These are phyloP conservation scores for Ustilago esculenta DNA, from an alignment of 1,284 basidiomycete species.

Conservation along the genomic window DNA sequence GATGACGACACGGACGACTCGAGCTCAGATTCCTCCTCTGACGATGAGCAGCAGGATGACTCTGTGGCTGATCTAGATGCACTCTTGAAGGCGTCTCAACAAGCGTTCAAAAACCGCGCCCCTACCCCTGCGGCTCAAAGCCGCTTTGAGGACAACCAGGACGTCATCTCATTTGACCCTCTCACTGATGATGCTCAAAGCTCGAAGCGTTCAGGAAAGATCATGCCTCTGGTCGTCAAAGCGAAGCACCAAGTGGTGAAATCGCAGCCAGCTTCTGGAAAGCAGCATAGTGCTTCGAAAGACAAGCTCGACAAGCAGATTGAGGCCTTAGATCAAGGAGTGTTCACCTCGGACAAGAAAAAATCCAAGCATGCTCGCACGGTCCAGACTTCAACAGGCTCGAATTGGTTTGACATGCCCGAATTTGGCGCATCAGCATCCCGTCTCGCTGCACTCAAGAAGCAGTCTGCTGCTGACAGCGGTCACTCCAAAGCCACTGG, in stretches of 20 bases:
- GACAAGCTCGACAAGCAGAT: constrained; percentile 46
- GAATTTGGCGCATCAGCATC: constrained; percentile 71
- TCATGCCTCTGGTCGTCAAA: constrained; percentile 33
- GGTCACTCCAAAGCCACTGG: constrained; percentile 47
- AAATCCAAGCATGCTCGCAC: constrained; percentile 40
- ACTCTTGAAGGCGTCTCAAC: constrained; percentile 44
- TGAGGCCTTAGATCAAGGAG: constrained; percentile 27
- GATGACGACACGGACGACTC: constrained; percentile 18
- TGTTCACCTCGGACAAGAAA: constrained; percentile 16
- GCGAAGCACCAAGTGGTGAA: constrained; percentile 38
- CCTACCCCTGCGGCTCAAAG: constrained; percentile 4
- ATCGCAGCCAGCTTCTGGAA: constrained; percentile 4
- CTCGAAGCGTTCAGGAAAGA: constrained; percentile 25
- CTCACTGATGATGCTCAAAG: background rate
- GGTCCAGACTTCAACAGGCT: constrained; percentile 73
- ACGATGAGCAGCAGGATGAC: constrained; percentile 19
- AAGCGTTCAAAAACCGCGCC: constrained; percentile 34
- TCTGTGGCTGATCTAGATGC: constrained; percentile 23
- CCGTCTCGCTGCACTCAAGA: constrained; percentile 30
- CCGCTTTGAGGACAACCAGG: constrained; percentile 44
- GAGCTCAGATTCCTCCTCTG: constrained; percentile 27
- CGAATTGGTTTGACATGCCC: constrained; percentile 90
- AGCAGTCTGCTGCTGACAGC: constrained; percentile 36
- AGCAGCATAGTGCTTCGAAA: constrained; percentile 4
- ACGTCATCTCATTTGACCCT: constrained; percentile 43